Conservation (phyloP, 768 basidiomycete genomes). For the Tylopilus vinaceipallidus region DNA sequence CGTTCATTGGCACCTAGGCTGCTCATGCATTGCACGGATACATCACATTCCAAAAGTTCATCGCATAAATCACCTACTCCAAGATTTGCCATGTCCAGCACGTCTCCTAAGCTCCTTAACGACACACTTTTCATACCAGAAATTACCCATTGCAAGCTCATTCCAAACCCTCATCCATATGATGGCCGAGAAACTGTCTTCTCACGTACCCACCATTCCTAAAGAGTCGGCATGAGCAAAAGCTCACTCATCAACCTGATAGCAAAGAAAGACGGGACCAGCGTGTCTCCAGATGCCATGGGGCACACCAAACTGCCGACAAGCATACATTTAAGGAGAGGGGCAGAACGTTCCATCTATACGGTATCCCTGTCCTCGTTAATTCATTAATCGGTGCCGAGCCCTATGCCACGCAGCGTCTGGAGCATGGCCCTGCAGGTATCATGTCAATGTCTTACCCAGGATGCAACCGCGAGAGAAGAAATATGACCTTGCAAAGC, state of each 20-base stretch:
- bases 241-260: constrained; percentile 45
- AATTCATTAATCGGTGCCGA: constrained; percentile 21
- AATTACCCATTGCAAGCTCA: constrained; percentile 9
- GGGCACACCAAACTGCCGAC: constrained; percentile 32
- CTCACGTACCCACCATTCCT: neutral
- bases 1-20: no score
- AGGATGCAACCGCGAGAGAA: no score
- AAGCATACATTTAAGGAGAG: constrained; percentile 26
- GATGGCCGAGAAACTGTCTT: constrained; percentile 3
- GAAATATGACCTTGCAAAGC: no score
- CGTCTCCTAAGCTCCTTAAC: neutral
- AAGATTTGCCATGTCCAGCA: constrained; percentile 13
- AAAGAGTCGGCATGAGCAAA: constrained; percentile 33
- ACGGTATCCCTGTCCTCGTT: constrained; percentile 35
- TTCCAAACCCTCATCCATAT: constrained; percentile 12
- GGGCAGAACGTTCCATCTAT: constrained; percentile 23
- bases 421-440: no score
- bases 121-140: constrained; percentile 7
- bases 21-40: constrained; percentile 23
- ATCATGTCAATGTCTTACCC: no score
- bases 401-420: no score
- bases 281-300: constrained; percentile 29
- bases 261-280: constrained; percentile 22
- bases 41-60: constrained; percentile 11
- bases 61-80: constrained; percentile 1